Evolutionary conservation across 2,329 filamentous ascomycete species (phyloP), one percentile per base, ranked within the genome.

Genomic region (Stagonosporopsis tanaceti): DNA sequence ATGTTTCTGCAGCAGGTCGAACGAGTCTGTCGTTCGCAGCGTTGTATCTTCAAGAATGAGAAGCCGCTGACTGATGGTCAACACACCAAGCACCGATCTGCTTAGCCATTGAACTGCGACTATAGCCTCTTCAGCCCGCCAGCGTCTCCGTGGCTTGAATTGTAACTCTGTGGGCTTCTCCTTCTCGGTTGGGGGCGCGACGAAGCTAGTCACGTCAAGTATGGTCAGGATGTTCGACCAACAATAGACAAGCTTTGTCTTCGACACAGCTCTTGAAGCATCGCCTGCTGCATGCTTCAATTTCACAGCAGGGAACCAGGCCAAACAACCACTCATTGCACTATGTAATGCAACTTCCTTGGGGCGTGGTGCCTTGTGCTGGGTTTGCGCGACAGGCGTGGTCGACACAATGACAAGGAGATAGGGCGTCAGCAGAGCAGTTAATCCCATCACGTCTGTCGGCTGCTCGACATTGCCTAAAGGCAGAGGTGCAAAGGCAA

Each of bases 141-240:
- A 99, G 60, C 93, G 84, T 76, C 89, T 96, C 54, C 93, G 87
- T 3, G 92, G 85, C 69, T 85, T 88, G 77, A 99, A 99, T 41
- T 85, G 86, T 22, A 98, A 85, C 44, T 84, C 88, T 1, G 92
- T 86, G 3, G 91, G 91, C 68, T 92, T 93, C 64, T 94, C 90
- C 61, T 87, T 88, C 64, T 92, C 88, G 14, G 87, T 84, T 0
- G 84, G 73, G 24, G 82, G 78, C 12, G 88, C 81, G 2, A 68
- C 63, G 7, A 72, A 65, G 65, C 95, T 90, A 48, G 94, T 88
- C 11, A 98, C 87, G 62, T 99, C 95, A 24, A 99, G 80, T 5
- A 99, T 89, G 0, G 93, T 98, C 63, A 99, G 80, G n/a, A 98
- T 87, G 69, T 98, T 98, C 2, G 95, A 98, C 95, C 95, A 99